Conservation (phyloP, 1,139 yeast species). For the Pichia sp. region DNA sequence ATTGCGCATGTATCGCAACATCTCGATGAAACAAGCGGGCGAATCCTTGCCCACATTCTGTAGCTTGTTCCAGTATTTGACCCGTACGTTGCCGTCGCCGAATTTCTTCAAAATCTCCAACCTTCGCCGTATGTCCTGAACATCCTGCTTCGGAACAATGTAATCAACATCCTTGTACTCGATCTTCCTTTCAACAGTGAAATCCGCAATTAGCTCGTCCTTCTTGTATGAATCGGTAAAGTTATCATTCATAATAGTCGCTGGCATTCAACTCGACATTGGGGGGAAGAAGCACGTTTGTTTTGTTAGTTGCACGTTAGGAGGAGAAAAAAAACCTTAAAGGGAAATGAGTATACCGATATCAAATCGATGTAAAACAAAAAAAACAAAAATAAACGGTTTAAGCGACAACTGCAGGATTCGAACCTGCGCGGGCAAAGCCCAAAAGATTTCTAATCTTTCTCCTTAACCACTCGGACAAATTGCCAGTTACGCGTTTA, state of each 20-base stretch:
- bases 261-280: not conserved
- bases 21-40: slow-evolving; percentile 12
- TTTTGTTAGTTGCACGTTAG: not conserved
- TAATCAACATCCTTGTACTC: slow-evolving; percentile 11
- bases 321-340: not conserved
- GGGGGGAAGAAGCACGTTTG: not conserved
- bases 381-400: slow-evolving; percentile 2
- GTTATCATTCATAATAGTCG: not conserved
- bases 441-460: slow-evolving; percentile 41
- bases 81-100: not conserved
- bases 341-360: not conserved
- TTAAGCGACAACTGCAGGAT: slow-evolving; percentile 37
- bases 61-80: slow-evolving; percentile 13
- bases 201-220: not conserved
- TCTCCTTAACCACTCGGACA: slow-evolving; percentile 42
- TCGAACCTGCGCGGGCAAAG: slow-evolving; percentile 41
- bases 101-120: slow-evolving; percentile 5
- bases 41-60: slow-evolving; percentile 10
- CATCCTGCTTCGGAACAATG: not conserved
- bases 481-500: slow-evolving; percentile 18
- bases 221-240: not conserved
- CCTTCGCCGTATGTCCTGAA: slow-evolving; percentile 4
- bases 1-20: slow-evolving; percentile 3
- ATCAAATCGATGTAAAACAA: not conserved
- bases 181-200: slow-evolving; percentile 1